Evolutionary conservation across 1,139 yeast species (phyloP).

Genomic region (Geotrichum aggregatum): DNA sequence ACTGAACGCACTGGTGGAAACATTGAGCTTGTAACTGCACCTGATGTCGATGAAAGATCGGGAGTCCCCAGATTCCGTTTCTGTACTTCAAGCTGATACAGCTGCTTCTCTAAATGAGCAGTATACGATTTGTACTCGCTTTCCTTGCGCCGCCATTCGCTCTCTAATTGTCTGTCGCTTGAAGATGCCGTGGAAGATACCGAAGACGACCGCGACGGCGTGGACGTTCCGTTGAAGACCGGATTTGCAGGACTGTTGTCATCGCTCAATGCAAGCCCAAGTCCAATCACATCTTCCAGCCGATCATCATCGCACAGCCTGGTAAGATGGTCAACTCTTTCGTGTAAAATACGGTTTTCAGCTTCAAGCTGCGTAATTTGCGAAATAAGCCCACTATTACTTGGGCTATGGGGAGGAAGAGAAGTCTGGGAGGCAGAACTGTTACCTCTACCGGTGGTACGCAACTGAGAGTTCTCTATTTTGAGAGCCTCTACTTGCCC

Average conservation of each 20-base stretch:
- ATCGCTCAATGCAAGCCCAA: slow-evolving; percentile 22
- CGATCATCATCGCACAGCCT: slow-evolving; percentile 57
- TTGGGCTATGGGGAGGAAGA: neutral
- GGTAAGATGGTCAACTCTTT: slow-evolving; percentile 64
- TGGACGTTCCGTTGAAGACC: slow-evolving; percentile 10
- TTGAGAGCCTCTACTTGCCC: slow-evolving; percentile 41
- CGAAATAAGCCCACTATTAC: slow-evolving; percentile 18
- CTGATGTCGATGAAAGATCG: too few relatives aligned
- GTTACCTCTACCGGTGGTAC: slow-evolving; percentile 9
- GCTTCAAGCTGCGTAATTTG: slow-evolving; percentile 51
- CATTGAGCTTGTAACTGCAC: neutral
- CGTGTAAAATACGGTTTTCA: slow-evolving; percentile 58
- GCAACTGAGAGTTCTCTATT: slow-evolving; percentile 35
- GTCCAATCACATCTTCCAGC: slow-evolving; percentile 44
- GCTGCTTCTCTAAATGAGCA: slow-evolving; percentile 55
- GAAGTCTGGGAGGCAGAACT: slow-evolving; percentile 2
- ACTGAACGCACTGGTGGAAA: slow-evolving; percentile 18
- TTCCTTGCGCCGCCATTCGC: slow-evolving; percentile 46
- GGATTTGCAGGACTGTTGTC: slow-evolving; percentile 8
- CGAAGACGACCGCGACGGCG: slow-evolving; percentile 18
- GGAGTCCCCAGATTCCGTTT: neutral
- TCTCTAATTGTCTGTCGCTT: slow-evolving; percentile 1
- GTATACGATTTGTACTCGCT: slow-evolving; percentile 65
- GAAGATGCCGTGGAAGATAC: slow-evolving; percentile 17
- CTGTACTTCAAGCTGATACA: slow-evolving; percentile 41